A percentile compares a stretch with the other conserved stretches of the same genome.
phyloP scores from a whole-genome alignment of 2,329 filamentous ascomycete genomes.

The Hirsutella minnesotensis region DNA sequence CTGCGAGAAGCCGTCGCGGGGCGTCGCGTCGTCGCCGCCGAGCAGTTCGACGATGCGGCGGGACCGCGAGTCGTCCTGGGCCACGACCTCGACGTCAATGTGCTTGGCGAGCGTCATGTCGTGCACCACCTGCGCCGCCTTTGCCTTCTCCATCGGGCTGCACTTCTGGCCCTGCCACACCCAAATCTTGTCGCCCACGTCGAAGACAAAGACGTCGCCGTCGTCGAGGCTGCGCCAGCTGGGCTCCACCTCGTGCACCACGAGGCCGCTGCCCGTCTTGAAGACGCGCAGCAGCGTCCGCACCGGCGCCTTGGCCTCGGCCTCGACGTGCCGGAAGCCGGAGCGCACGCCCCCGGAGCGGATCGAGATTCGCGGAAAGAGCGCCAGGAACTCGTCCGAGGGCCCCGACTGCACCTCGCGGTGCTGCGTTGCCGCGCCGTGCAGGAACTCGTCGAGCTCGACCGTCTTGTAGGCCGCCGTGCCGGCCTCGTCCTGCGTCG shows the following conservation, averaged over 20 bases:
- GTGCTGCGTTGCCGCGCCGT: conserved; percentile 50
- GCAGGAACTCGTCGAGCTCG: conserved; percentile 55
- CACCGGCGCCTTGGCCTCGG: conserved; percentile 25
- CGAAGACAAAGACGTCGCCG: conserved; percentile 53
- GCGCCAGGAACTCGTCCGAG: conserved; percentile 45
- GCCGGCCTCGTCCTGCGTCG: conserved; percentile 56
- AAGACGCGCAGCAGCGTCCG: conserved; percentile 49
- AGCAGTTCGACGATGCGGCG: conserved; percentile 43
- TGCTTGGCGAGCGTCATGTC: conserved; percentile 53
- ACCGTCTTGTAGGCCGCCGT: conserved; percentile 61
- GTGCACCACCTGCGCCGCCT: conserved; percentile 55
- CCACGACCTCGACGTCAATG: conserved; percentile 51
- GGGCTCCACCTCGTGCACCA: conserved; percentile 54
- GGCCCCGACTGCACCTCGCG: conserved; percentile 49
- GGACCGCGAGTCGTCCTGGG: conserved; percentile 46
- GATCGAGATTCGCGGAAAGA: conserved; percentile 51
- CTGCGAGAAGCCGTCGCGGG: conserved; percentile 26
- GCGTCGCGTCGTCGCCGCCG: conserved; percentile 31
- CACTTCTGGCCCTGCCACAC: conserved; percentile 57
- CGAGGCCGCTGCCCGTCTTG: conserved; percentile 38
- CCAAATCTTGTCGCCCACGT: conserved; percentile 52
- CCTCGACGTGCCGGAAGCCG: conserved; percentile 53
- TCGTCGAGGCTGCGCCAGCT: conserved; percentile 51
- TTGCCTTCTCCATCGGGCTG: conserved; percentile 58
- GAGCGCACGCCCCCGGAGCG: conserved; percentile 47